A percentile compares a stretch with the other conserved stretches of the same genome.
Conservation (phyloP, 2,329 filamentous ascomycete genomes). For the Blumeriella jaapii region DNA sequence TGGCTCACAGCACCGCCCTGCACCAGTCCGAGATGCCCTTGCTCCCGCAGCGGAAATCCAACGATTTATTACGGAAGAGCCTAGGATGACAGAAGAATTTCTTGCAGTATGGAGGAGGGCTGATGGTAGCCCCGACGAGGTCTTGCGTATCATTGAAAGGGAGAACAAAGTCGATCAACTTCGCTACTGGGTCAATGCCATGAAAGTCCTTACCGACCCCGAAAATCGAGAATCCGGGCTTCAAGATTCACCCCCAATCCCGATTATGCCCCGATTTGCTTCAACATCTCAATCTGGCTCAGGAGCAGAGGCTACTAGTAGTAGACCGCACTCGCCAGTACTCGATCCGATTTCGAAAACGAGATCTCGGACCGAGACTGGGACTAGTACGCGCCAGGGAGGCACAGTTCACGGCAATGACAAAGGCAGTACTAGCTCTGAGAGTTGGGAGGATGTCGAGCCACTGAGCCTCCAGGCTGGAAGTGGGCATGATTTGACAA, state of each 20-base stretch:
- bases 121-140: slow-evolving; percentile 45
- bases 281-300: too few relatives aligned
- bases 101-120: slow-evolving; percentile 48
- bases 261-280: too few relatives aligned
- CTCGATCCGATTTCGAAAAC: neutral
- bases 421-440: slow-evolving; percentile 16
- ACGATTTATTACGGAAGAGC: slow-evolving; percentile 19
- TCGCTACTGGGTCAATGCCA: slow-evolving; percentile 45
- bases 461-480: neutral
- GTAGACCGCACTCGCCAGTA: too few relatives aligned
- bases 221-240: neutral
- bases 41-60: slow-evolving; percentile 23
- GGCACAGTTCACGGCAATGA: slow-evolving; percentile 5
- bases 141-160: slow-evolving; percentile 48
- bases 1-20: slow-evolving; percentile 10
- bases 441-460: slow-evolving; percentile 20
- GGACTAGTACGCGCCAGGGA: too few relatives aligned
- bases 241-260: too few relatives aligned
- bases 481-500: neutral
- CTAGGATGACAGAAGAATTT: slow-evolving; percentile 31
- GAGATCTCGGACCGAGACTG: neutral
- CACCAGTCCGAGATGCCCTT: slow-evolving; percentile 17
- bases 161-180: slow-evolving; percentile 48
- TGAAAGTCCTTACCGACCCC: slow-evolving; percentile 25
- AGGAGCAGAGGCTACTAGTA: too few relatives aligned